These are phyloP conservation scores for Blastomyces percursus DNA, from an alignment of 2,329 filamentous ascomycete species.

Conservation along the genomic window DNA sequence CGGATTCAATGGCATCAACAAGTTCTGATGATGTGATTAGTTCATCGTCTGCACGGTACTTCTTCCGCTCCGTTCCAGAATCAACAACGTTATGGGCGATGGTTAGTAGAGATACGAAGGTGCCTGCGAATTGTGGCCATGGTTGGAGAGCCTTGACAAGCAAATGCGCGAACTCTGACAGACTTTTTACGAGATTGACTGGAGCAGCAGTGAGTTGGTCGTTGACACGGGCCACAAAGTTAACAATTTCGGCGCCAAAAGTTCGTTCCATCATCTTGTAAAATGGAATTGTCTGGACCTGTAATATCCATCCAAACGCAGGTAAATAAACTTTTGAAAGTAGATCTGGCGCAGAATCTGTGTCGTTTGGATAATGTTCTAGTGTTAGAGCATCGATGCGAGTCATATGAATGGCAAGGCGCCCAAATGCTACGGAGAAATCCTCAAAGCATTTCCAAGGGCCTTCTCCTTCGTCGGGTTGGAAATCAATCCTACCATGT, in stretches of 20 bases:
- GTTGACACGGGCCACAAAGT: constrained; percentile 23
- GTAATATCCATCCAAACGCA: constrained; percentile 27
- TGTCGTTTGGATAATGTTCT: constrained; percentile 19
- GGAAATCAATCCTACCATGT: constrained; percentile 22
- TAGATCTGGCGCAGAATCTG: constrained; percentile 22
- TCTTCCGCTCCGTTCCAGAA: constrained; percentile 20
- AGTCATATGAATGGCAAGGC: constrained; percentile 32
- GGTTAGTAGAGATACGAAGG: constrained; percentile 18
- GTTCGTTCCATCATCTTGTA: constrained; percentile 25
- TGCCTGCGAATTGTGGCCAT: constrained; percentile 19
- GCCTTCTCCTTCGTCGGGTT: constrained; percentile 22
- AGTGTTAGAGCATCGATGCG: constrained; percentile 30
- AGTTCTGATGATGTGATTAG: constrained; percentile 15
- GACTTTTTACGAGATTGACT: constrained; percentile 17
- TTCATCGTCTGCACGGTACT: constrained; percentile 16
- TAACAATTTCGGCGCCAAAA: constrained; percentile 20
- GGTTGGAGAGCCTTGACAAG: constrained; percentile 22
- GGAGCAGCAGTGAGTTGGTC: constrained; percentile 21
- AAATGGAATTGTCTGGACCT: constrained; percentile 27
- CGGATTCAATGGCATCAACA: constrained; percentile 14
- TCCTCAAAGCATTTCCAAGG: constrained; percentile 28
- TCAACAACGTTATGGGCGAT: constrained; percentile 23
- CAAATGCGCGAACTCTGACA: constrained; percentile 24
- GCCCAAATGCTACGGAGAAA: constrained; percentile 32
- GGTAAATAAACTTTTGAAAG: constrained; percentile 27